Evolutionary conservation across 2,329 filamentous ascomycete species (phyloP), one percentile per base, ranked within the genome.

Genomic region (Colletotrichum echinochloae): DNA sequence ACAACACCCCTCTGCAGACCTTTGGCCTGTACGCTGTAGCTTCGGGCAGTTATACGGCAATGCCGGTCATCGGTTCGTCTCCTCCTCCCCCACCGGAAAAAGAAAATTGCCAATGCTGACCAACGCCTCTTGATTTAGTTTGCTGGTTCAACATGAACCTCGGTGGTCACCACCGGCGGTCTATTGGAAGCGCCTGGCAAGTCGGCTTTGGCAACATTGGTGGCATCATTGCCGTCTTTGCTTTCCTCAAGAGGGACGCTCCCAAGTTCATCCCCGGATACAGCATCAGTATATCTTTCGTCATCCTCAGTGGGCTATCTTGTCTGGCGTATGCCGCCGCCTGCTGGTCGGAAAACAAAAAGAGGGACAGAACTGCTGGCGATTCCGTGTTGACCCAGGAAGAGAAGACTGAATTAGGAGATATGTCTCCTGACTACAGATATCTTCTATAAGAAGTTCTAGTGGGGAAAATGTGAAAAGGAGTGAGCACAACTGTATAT

Each of bases 71-170:
- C 8, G 37, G 60, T 54, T 28, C 18, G 44, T 37, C 11, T 33
- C 7, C 14, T n/a, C 44, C 33, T 12, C 30, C 23, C 20, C 2
- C 12, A 12, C n/a, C 11, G n/a, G n/a, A n/a, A 1, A 3, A 14
- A 37, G 33, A 3, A 12, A 26, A 26, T 6, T 23, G 18, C 8
- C 16, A 23, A 23, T 51, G 9, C 48, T 62, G 33, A 62, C 35
- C 7, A 62, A 3, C 2, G n/a, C 46, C 6, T 23, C 4, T 35
- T 28, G 9, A 28, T 16, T 14, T 49, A 52, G 88, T 94, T 9
- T 94, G 92, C 79, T 95, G 92, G 92, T 94, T 92, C 79, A 91
- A 91, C 75, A 94, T 94, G 89, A 95, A 94, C 75, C 83, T 94
- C 1, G 89, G 89, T 2, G 92, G 92, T 0, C 92, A 94, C 77